A percentile compares a stretch with the other conserved stretches of the same genome.
Evolutionary conservation across 169 alveolate species (phyloP).

Genomic region (Cryptosporidium ubiquitum): DNA sequence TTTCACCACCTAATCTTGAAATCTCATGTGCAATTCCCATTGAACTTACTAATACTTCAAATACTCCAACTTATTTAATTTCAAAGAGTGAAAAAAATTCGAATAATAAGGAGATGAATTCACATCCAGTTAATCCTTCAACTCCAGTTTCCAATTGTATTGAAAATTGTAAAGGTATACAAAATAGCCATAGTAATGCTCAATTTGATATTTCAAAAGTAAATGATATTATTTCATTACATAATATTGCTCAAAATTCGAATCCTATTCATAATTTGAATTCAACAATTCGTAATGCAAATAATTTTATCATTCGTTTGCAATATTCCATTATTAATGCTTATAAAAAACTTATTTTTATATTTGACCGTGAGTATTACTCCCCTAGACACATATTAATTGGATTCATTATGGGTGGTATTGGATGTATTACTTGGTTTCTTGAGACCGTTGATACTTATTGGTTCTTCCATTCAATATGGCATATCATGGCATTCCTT

Average conservation of each 20-base stretch:
- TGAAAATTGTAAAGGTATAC: neutral
- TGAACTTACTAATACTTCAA: constrained; percentile 33
- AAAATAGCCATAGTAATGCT: neutral
- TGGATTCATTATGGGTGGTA: constrained; percentile 15
- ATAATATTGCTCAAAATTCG: neutral
- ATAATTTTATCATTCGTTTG: neutral
- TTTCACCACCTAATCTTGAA: neutral
- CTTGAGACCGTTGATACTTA: constrained; percentile 67
- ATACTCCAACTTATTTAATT: constrained; percentile 36
- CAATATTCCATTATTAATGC: neutral
- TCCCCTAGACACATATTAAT: constrained; percentile 45
- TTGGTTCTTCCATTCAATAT: constrained; percentile 63
- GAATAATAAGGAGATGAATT: neutral
- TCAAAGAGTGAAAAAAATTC: neutral
- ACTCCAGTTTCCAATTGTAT: neutral
- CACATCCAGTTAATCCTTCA: neutral
- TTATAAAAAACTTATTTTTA: constrained; percentile 1
- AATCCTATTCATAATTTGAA: neutral
- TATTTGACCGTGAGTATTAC: constrained; percentile 44
- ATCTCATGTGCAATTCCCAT: constrained; percentile 50
- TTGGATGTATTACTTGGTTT: constrained; percentile 71
- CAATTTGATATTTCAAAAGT: constrained; percentile 27
- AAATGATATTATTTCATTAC: neutral
- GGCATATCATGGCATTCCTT: constrained; percentile 61
- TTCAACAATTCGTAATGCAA: neutral